phyloP scores from a whole-genome alignment of 352 stramenopile species.

The Globisporangium paroecandrum region DNA sequence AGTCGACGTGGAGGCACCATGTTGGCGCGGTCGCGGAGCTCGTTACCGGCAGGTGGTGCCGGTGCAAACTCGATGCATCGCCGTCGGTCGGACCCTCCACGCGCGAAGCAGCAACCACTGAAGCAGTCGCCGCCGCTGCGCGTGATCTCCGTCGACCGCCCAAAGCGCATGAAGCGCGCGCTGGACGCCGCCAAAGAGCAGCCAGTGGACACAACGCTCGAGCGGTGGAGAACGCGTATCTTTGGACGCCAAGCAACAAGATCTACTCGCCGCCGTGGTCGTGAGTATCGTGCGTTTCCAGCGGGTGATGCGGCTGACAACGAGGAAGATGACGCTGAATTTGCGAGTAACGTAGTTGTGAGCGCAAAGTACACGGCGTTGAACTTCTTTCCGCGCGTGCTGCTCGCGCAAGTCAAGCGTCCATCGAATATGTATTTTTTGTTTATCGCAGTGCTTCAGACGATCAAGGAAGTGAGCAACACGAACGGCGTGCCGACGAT shows the following conservation, averaged over 20 bases:
- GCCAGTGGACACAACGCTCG: neutral
- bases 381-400: conserved; percentile 73
- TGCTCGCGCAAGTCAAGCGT: conserved; percentile 70
- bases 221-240: conserved; percentile 4
- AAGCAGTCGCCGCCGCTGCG: conserved; percentile 17
- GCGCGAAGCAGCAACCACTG: neutral
- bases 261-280: neutral
- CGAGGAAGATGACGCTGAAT: conserved; percentile 20
- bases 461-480: conserved; percentile 82
- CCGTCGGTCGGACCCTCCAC: neutral
- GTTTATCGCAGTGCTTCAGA: conserved; percentile 81
- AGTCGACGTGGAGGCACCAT: conserved; percentile 1
- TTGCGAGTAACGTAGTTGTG: conserved; percentile 67
- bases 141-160: conserved; percentile 46
- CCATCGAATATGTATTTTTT: conserved; percentile 86
- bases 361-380: conserved; percentile 80
- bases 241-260: conserved; percentile 8
- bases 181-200: conserved; percentile 15
- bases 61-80: neutral
- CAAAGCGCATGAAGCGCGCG: conserved; percentile 18
- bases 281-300: neutral
- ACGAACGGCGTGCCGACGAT: conserved; percentile 83
- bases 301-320: neutral
- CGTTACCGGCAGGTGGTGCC: neutral
- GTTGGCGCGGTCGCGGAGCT: neutral